Evolutionary conservation across 148 eudicot genomes (phyloP).

Genomic region (Polygonum aviculare): DNA sequence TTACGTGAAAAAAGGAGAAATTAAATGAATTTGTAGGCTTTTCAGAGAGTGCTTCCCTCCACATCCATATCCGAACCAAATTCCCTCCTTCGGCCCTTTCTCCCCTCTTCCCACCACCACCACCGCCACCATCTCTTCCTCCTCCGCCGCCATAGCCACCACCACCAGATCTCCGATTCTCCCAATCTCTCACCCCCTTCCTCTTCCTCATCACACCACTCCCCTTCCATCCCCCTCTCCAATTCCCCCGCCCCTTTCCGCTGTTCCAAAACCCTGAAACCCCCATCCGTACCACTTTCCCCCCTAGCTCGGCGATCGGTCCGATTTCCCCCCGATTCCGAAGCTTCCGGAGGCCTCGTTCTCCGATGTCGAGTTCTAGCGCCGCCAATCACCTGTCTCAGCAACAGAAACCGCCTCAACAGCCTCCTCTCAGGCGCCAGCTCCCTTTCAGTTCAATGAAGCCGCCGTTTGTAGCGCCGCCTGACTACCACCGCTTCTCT

Average conservation of each 20-base stretch:
- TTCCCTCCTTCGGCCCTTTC: slow-evolving; percentile 49
- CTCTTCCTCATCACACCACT: neutral
- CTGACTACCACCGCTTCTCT: slow-evolving; percentile 64
- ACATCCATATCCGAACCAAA: slow-evolving; percentile 92
- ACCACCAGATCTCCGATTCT: slow-evolving; percentile 11
- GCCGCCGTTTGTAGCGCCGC: slow-evolving; percentile 41
- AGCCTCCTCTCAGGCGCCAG: slow-evolving; percentile 34
- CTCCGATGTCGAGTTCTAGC: slow-evolving; percentile 24
- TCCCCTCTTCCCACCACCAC: slow-evolving; percentile 14
- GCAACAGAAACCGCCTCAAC: slow-evolving; percentile 25
- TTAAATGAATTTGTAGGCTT: slow-evolving; percentile 10
- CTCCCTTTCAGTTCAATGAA: slow-evolving; percentile 48
- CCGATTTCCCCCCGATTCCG: neutral
- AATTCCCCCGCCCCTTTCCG: neutral
- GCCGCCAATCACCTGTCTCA: slow-evolving; percentile 23
- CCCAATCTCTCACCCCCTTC: neutral
- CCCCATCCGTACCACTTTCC: neutral
- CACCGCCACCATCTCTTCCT: slow-evolving; percentile 11
- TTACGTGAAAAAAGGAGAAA: slow-evolving; percentile 5
- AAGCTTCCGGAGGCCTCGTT: neutral
- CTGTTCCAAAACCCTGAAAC: slow-evolving; percentile 2
- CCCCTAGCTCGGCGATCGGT: slow-evolving; percentile 9
- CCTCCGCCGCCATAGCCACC: slow-evolving; percentile 5
- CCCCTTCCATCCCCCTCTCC: neutral
- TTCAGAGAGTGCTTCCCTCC: slow-evolving; percentile 56